Evolutionary conservation across 805 yeast species (phyloP), one percentile per base, ranked within the genome.

Genomic region (Limtongia smithiae): DNA sequence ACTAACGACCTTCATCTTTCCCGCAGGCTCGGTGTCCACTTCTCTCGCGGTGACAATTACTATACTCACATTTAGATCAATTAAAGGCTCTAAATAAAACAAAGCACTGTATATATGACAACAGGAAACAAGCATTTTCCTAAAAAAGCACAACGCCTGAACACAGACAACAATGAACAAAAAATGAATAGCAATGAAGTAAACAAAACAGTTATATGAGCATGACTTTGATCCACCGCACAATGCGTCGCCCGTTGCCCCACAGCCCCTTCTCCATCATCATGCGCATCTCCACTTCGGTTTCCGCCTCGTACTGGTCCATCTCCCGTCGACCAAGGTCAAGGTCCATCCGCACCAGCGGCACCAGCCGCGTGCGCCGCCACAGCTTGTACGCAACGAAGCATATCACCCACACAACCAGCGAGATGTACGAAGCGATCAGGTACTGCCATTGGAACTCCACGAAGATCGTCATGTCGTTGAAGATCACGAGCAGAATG

Each of bases 271-370:
- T 48, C 42, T 52, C 57, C 35, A 7, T 25, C 44, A 38, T 41
- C 48, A 33, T 37, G 5, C 50, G 34, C 32, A 49, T 37, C 45
- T 54, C 58, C 20, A 35, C 48, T 8, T 43, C 50, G 3, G 58
- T 54, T 39, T 54, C 58, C 30, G 58, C 58, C 27, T 54, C 58
- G 24, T 54, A 54, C n/a, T 88, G 71, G 66, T 88, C 96, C 68
- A 82, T 79, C 63, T 87, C 95, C 43, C 93, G 74, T 60, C 95
- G 71, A 2, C 95, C 95, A 0, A 87, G 77, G 65, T 88, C 95
- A 63, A 84, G 75, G 65, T 88, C 95, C 51, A 87, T 64, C 39
- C 85, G 82, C 58, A 84, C 90, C 39, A 85, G 68, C 42, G 85
- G 75, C 44, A 80, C 85, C 9, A 82, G 69, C 55, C 79, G 76